Base-by-base conservation (phyloP, 1,284 basidiomycete species). In the Pseudozyma sp. region DNA sequence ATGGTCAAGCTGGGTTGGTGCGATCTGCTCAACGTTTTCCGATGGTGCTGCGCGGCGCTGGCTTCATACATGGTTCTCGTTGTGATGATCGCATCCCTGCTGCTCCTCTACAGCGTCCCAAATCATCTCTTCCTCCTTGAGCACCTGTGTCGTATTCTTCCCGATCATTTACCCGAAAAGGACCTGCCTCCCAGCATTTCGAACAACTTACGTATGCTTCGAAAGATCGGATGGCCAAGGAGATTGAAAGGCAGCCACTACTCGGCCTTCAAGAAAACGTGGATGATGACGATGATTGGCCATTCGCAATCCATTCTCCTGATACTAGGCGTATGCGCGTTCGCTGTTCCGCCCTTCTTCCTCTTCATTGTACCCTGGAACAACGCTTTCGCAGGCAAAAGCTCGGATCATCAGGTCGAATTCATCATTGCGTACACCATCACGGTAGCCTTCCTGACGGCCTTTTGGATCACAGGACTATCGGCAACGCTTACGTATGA, bases 41-140 rank as follows among this genome's bases (percentile, higher is more conserved):
- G 52, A 5, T 34, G 7, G 16, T 47, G 52, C 43, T 66, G 57
- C 38, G 42, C 44, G 1, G 52, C 40, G 1, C 5, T 66, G 1
- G 57, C 42, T 0, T 55, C 56, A n/a, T 59, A 55, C 48, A 16
- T 59, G 1, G 53, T 42, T 16, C 10, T 56, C 21, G 16, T 59
- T 5, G 18, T 42, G 11, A 11, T 59, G 16, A 52, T 38, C 14
- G n/a, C 48, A 1, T 18, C 16, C 13, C 40, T 59, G 42, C 21
- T 54, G 6, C 36, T 52, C 3, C 49, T 56, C 3, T 66, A 59
- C 18, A 13, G 48, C 35, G 10, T 66, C 5, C 63, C 63, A 2
- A 66, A 66, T 34, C 63, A 66, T 5, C 58, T 66, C 9, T 66
- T 40, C 31, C 11, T 66, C 35, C 44, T 66, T 10, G 57, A 66